phyloP scores from a whole-genome alignment of 2,329 filamentous ascomycete species.

The Sporothrix sp. region DNA sequence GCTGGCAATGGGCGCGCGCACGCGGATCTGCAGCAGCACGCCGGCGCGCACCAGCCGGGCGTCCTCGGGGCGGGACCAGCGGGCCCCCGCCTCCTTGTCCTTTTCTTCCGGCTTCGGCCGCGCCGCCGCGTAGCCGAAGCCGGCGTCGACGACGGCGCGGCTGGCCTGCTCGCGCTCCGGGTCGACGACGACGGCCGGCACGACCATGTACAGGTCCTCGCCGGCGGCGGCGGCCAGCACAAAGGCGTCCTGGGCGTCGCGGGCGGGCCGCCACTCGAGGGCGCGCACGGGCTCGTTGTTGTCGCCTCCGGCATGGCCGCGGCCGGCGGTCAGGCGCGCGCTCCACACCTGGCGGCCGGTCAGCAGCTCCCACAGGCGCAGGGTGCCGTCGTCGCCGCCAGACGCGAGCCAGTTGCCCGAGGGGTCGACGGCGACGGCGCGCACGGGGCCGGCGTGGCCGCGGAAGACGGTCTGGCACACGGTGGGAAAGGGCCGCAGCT shows the following conservation, averaged over 20 bases:
- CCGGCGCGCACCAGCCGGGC: slow-evolving; percentile 64
- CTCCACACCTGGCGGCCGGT: slow-evolving; percentile 85
- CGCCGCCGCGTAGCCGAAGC: slow-evolving; percentile 89
- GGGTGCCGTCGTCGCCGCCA: slow-evolving; percentile 87
- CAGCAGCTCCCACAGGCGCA: slow-evolving; percentile 79
- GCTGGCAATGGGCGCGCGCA: slow-evolving; percentile 72
- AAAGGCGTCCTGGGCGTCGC: slow-evolving; percentile 67
- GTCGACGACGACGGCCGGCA: slow-evolving; percentile 57
- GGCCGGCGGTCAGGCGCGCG: slow-evolving; percentile 56
- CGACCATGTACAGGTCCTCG: slow-evolving; percentile 75
- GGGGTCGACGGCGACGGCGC: slow-evolving; percentile 76
- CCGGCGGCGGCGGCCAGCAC: slow-evolving; percentile 77
- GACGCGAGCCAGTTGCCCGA: slow-evolving; percentile 78
- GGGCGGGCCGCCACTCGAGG: slow-evolving; percentile 81
- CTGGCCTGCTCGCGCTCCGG: slow-evolving; percentile 66
- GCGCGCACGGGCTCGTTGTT: slow-evolving; percentile 67
- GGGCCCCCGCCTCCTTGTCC: slow-evolving; percentile 51
- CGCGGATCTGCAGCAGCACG: slow-evolving; percentile 69
- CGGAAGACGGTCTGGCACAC: slow-evolving; percentile 77
- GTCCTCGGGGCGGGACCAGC: slow-evolving; percentile 74
- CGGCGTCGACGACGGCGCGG: slow-evolving; percentile 68
- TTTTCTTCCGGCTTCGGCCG: too few relatives aligned
- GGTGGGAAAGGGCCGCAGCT: slow-evolving; percentile 90
- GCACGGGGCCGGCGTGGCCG: slow-evolving; percentile 81
- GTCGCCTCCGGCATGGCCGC: slow-evolving; percentile 31